Conservation (phyloP, 2,329 filamentous ascomycete genomes). For the Albifimbria verrucaria region DNA sequence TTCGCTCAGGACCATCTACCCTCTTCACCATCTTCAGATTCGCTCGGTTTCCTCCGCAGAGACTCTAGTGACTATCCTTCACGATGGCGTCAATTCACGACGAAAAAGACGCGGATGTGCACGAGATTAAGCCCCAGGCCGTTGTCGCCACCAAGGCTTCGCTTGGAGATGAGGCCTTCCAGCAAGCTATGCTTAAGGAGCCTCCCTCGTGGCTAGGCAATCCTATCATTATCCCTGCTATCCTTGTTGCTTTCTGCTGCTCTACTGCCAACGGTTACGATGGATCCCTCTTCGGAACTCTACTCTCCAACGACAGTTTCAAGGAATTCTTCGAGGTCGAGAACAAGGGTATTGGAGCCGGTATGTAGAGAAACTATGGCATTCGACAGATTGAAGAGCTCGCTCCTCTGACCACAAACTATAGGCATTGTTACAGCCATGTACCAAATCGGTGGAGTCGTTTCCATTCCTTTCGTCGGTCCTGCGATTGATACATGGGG, state of each 20-base stretch:
- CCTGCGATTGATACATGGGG: constrained; percentile 46
- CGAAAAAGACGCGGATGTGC: background rate
- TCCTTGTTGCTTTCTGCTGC: constrained; percentile 23
- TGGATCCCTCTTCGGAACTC: constrained; percentile 47
- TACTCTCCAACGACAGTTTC: constrained; percentile 43
- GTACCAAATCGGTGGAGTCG: constrained; percentile 48
- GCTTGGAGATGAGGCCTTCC: constrained; percentile 22
- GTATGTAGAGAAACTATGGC: constrained; percentile 11
- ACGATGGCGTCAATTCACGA: background rate
- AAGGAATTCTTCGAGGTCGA: constrained; percentile 41
- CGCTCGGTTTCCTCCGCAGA: background rate
- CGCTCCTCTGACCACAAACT: background rate
- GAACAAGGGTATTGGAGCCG: constrained; percentile 18
- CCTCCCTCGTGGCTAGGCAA: constrained; percentile 16
- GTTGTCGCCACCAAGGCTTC: constrained; percentile 15
- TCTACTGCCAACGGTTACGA: constrained; percentile 35
- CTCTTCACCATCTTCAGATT: background rate
- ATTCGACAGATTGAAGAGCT: background rate
- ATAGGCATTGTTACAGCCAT: constrained; percentile 30
- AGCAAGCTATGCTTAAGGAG: constrained; percentile 26
- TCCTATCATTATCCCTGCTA: constrained; percentile 17
- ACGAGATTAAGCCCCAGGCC: background rate
- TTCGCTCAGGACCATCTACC: background rate
- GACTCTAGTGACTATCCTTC: background rate
- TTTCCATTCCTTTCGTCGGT: constrained; percentile 45